Evolutionary conservation across 768 basidiomycete genomes (phyloP), one percentile per base, ranked within the genome.

Genomic region (Pleurotus citrinopileatus): DNA sequence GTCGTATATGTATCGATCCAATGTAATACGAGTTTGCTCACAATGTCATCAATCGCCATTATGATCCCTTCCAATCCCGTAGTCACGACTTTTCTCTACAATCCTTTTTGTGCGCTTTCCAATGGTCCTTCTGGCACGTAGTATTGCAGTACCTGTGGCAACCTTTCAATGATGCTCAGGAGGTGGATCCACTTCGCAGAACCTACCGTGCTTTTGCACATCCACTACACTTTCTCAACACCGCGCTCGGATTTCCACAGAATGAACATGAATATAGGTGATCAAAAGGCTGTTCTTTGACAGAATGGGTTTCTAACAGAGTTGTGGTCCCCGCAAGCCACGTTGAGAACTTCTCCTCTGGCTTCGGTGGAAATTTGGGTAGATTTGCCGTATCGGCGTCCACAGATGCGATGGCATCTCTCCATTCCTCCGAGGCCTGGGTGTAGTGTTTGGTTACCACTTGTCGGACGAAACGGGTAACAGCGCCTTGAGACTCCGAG

Each of bases 181-280:
- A 9, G 1, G 8, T 44, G 2, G 2, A 15, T 10, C 7, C 8
- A 12, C 12, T 29, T 32, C 5, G 7, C 25, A 9, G 19, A 15
- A 50, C 47, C 15, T 20, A 37, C 47, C 47, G 17, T 37, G 26
- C 34, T 19, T n/a, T 28, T 12, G 29, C 8, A 6, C 47, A 50
- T n/a, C 47, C 47, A 20, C 26, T 20, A 37, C 47, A 50, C 29
- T 50, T 50, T 19, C 29, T 50, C 12, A 50, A 27, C 19, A 50
- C 47, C 15, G 47, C 47, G n/a, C 27, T 32, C 8, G 29, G 27
- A 20, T 34, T 50, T 13, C 47, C 29, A 20, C 47, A 50, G 8
- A 10, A 50, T 4, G 25, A 28, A 20, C 47, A 50, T 34, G 28
- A 27, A 22, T 34, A 34, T 13, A 50, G 13, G 20, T 34, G 10